phyloP scores from a whole-genome alignment of 345 rosid species.

The Nephelium lappaceum region DNA sequence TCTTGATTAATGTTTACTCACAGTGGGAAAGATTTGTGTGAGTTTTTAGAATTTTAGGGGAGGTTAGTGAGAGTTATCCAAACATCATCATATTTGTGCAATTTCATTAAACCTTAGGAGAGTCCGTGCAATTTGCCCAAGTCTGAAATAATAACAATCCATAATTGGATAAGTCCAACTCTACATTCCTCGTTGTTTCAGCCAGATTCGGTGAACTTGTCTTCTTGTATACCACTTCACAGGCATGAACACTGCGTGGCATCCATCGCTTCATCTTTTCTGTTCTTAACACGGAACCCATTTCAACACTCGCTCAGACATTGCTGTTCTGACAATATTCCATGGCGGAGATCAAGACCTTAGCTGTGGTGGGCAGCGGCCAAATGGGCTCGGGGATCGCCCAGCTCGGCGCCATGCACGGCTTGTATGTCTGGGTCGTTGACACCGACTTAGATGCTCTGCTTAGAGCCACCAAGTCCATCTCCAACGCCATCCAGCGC shows the following conservation, averaged over 20 bases:
- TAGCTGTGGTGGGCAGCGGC: constrained; percentile 83
- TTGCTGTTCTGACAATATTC: background rate
- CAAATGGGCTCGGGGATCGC: constrained; percentile 99
- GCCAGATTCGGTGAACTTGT: background rate
- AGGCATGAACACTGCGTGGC: background rate
- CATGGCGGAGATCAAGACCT: constrained; percentile 47
- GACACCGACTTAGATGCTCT: constrained; percentile 73
- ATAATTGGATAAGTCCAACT: too few species aligned
- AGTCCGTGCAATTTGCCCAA: too few species aligned
- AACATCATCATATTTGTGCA: too few species aligned
- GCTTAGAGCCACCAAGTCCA: constrained; percentile 53
- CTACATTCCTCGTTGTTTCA: background rate
- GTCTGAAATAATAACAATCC: too few species aligned
- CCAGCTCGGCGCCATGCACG: constrained; percentile 72
- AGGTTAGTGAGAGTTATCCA: too few species aligned
- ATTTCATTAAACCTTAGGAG: too few species aligned
- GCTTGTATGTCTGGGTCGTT: constrained; percentile 62
- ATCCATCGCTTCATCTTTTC: too few species aligned
- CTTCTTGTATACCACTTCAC: background rate
- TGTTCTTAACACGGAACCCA: background rate
- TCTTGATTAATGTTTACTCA: too few species aligned
- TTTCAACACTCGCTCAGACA: background rate
- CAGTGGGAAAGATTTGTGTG: too few species aligned
- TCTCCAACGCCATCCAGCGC: constrained; percentile 58
- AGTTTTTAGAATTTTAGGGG: too few species aligned